Percentiles rank a stretch among this genome's conserved stretches.
Evolutionary conservation across 2,329 filamentous ascomycete genomes (phyloP).

Genomic region (Pestalotiopsis sp.): DNA sequence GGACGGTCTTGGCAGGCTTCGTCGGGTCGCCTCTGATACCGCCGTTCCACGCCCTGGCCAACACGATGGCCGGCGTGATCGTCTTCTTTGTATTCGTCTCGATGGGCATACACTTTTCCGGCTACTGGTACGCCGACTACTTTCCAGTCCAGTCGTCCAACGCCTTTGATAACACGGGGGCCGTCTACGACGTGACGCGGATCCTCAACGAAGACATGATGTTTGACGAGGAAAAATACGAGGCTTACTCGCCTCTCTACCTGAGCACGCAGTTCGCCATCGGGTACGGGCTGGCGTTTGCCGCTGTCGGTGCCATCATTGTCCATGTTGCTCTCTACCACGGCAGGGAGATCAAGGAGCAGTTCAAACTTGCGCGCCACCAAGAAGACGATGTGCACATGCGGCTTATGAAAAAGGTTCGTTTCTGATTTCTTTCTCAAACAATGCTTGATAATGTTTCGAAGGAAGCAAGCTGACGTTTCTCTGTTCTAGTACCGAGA

Average conservation of each 20-base stretch:
- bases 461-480: not conserved
- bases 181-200: conserved; percentile 60
- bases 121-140: conserved; percentile 60
- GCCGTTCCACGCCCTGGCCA: conserved; percentile 63
- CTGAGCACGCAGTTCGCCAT: conserved; percentile 64
- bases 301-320: conserved; percentile 64
- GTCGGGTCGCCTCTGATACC: conserved; percentile 60
- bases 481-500: conserved; percentile 45
- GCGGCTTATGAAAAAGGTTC: conserved; percentile 60
- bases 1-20: conserved; percentile 63
- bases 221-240: conserved; percentile 65
- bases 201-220: conserved; percentile 59
- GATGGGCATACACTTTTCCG: conserved; percentile 61
- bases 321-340: conserved; percentile 60
- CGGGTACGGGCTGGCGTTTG: conserved; percentile 67
- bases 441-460: not conserved
- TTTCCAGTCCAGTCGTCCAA: conserved; percentile 63
- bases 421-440: not conserved
- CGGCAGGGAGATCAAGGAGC: conserved; percentile 56
- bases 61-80: conserved; percentile 57
- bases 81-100: conserved; percentile 61
- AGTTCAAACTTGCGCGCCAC: conserved; percentile 56
- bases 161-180: conserved; percentile 67
- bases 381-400: conserved; percentile 64
- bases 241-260: conserved; percentile 67